These are phyloP conservation scores for Phytopythium boreale DNA, from an alignment of 352 stramenopile genomes.

Conservation along the genomic window DNA sequence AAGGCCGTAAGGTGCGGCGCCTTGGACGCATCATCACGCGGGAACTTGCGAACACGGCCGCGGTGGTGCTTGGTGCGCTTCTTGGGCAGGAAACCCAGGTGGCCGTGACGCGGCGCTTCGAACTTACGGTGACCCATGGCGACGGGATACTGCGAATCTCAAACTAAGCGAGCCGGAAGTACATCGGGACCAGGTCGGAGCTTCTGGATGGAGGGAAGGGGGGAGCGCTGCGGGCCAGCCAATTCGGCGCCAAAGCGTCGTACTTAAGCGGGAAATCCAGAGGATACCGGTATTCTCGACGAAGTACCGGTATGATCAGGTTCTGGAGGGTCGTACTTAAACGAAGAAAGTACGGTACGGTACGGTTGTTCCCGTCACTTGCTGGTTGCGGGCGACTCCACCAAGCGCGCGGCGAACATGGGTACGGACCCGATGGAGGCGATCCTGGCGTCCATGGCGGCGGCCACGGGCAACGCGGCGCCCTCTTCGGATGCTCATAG, in stretches of 20 bases:
- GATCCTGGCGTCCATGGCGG: slow-evolving; percentile 81
- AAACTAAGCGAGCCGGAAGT: slow-evolving; percentile 30
- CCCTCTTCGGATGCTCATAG: not conserved
- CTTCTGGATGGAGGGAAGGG: too few relatives aligned
- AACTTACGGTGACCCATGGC: slow-evolving; percentile 99
- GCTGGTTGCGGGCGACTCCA: not conserved
- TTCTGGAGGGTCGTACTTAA: not conserved
- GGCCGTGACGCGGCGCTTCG: slow-evolving; percentile 95
- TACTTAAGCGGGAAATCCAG: not conserved
- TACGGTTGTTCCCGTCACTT: not conserved
- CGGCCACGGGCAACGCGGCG: slow-evolving; percentile 62
- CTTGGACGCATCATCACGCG: slow-evolving; percentile 96
- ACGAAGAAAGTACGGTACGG: not conserved
- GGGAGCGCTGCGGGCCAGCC: slow-evolving; percentile 5
- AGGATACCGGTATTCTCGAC: not conserved
- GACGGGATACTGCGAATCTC: slow-evolving; percentile 86
- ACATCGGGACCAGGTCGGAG: not conserved
- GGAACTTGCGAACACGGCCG: slow-evolving; percentile 99
- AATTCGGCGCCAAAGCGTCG: not conserved
- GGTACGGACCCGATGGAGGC: slow-evolving; percentile 54
- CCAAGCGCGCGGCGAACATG: slow-evolving; percentile 7
- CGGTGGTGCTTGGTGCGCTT: slow-evolving; percentile 99
- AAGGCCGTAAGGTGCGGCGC: slow-evolving; percentile 98
- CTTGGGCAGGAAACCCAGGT: slow-evolving; percentile 99
- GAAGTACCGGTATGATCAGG: not conserved